Conservation (phyloP, 148 eudicot species). For the Spergularia marina region DNA sequence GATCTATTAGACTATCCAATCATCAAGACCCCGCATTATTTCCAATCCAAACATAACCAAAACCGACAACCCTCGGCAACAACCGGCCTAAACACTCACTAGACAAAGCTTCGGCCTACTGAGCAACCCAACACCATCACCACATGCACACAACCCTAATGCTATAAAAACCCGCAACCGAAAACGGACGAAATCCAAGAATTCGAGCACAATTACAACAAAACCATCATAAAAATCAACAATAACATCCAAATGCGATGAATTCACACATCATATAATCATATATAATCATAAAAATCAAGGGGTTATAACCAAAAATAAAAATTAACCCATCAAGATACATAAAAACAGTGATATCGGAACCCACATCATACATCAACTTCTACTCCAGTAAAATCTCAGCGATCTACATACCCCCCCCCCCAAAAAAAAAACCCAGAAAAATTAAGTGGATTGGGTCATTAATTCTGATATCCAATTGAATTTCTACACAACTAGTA, state of each 20-base stretch:
- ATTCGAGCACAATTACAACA: neutral
- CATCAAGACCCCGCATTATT: neutral
- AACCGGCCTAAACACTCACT: neutral
- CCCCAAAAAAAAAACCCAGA: neutral
- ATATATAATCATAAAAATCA: neutral
- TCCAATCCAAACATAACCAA: neutral
- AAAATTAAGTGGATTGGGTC: constrained; percentile 3
- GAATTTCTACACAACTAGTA: neutral
- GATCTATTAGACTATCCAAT: neutral
- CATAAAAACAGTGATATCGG: neutral
- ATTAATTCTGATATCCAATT: neutral
- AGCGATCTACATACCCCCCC: neutral
- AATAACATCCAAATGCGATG: neutral
- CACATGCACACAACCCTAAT: neutral
- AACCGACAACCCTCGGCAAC: neutral
- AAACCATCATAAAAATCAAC: neutral
- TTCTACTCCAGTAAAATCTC: neutral
- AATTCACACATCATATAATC: neutral
- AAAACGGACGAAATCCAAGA: neutral
- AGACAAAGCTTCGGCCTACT: neutral
- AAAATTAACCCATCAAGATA: neutral
- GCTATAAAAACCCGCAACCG: neutral
- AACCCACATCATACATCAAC: neutral
- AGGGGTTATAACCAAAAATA: neutral
- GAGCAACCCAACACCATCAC: neutral